Evolutionary conservation across 768 basidiomycete genomes (phyloP).

Genomic region (Tylopilus sp.): DNA sequence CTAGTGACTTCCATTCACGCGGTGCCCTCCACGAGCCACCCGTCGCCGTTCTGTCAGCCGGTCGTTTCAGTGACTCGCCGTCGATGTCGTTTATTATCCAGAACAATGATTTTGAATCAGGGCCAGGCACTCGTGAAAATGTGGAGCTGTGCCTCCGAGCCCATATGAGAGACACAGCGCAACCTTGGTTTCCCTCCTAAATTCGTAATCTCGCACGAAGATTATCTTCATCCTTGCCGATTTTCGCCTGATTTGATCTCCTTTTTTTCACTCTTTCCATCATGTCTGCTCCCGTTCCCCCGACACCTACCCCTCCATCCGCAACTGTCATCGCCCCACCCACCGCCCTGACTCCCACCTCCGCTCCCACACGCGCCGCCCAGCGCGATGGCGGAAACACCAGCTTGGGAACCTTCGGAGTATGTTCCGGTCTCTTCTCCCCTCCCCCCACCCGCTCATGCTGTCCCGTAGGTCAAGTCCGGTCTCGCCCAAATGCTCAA

Average conservation of each 20-base stretch:
- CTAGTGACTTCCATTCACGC: constrained; percentile 35
- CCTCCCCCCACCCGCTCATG: not conserved
- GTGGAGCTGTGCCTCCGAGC: not conserved
- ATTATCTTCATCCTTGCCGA: not conserved
- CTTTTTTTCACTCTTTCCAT: not conserved
- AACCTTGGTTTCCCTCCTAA: not conserved
- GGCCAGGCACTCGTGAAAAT: not conserved
- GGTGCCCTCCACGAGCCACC: constrained; percentile 73
- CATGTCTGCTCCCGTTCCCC: constrained; percentile 17
- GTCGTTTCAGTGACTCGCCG: constrained; percentile 58
- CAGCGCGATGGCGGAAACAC: constrained; percentile 50
- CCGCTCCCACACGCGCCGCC: constrained; percentile 51
- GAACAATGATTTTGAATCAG: not conserved
- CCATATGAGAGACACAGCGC: not conserved
- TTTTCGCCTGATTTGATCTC: not conserved
- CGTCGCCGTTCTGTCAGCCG: constrained; percentile 61
- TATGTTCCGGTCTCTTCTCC: constrained; percentile 28
- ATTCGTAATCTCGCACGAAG: not conserved
- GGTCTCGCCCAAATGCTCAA: constrained; percentile 97
- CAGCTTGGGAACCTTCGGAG: constrained; percentile 71
- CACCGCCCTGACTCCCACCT: not conserved
- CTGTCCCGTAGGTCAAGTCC: constrained; percentile 76
- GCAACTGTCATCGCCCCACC: not conserved
- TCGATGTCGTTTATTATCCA: not conserved
- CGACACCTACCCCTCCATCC: not conserved